Percentiles rank a stretch among this genome's conserved stretches.
Evolutionary conservation across 225 moss, liverwort and hornwort species (phyloP).

Genomic region (Pseudoscleropodium purum): DNA sequence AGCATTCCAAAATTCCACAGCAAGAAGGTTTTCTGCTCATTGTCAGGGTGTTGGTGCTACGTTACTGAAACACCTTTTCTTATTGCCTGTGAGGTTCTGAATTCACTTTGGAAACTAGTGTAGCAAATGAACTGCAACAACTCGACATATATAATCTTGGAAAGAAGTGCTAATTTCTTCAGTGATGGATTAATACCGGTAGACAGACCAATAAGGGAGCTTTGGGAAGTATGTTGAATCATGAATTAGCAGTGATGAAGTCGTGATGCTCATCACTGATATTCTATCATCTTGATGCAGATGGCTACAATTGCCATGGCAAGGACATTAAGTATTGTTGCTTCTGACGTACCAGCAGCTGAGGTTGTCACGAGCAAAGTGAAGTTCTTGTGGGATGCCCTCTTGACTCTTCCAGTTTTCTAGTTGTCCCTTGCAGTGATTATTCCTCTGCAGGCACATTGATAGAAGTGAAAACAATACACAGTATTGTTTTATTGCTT

Average conservation of each 20-base stretch:
- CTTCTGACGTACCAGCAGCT: slow-evolving; percentile 13
- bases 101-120: not conserved
- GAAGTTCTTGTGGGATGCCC: slow-evolving; percentile 35
- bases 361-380: slow-evolving; percentile 18
- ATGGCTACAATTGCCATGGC: slow-evolving; percentile 43
- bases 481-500: not conserved
- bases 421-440: not conserved
- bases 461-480: not conserved
- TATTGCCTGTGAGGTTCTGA: not conserved
- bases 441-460: not conserved
- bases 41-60: not conserved
- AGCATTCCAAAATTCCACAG: not conserved
- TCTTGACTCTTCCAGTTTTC: slow-evolving; percentile 46
- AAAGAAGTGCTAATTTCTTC: not conserved
- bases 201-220: not conserved
- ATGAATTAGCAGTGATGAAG: not conserved
- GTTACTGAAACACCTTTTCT: not conserved
- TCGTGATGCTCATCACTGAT: not conserved
- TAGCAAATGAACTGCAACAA: not conserved
- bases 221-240: not conserved
- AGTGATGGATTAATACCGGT: not conserved
- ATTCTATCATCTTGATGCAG: slow-evolving; percentile 10
- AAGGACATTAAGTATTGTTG: slow-evolving; percentile 25
- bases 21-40: not conserved
- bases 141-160: not conserved